phyloP scores from a whole-genome alignment of 306 rosid species.

The Gastrolobium bilobum region DNA sequence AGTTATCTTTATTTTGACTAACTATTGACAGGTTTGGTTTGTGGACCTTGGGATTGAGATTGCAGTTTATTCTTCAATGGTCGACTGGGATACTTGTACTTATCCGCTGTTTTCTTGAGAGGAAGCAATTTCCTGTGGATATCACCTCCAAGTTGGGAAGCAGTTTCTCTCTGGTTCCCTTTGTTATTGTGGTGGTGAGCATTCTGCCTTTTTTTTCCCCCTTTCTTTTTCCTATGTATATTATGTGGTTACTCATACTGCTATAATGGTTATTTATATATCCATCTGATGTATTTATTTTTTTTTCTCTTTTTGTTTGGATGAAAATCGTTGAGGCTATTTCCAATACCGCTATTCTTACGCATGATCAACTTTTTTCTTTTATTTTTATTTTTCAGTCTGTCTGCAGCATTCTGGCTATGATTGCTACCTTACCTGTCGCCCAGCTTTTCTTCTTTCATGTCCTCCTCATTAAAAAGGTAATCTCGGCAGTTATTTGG shows the following conservation, averaged over 20 bases:
- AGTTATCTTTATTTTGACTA: conserved; percentile 63
- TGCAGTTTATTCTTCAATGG: conserved; percentile 98
- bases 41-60: conserved; percentile 78
- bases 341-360: conserved; percentile 20
- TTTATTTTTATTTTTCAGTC: conserved; percentile 55
- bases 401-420: conserved; percentile 79
- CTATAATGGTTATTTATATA: not conserved
- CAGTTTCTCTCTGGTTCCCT: conserved; percentile 87
- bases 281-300: not conserved
- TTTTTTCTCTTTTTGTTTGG: not conserved
- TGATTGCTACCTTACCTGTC: conserved; percentile 86
- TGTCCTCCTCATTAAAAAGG: conserved; percentile 89
- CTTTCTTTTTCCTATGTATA: not conserved
- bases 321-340: conserved; percentile 13
- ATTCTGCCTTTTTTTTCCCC: not conserved
- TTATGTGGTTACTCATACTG: conserved; percentile 4
- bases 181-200: conserved; percentile 82
- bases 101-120: conserved; percentile 79
- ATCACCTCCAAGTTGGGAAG: conserved; percentile 84
- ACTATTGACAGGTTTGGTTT: conserved; percentile 77
- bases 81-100: conserved; percentile 85
- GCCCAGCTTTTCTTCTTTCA: conserved; percentile 91
- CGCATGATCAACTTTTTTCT: too few relatives aligned
- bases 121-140: conserved; percentile 70
- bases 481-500: conserved; percentile 33